phyloP scores from a whole-genome alignment of 2,329 filamentous ascomycete genomes.

The Cadophora sp. region DNA sequence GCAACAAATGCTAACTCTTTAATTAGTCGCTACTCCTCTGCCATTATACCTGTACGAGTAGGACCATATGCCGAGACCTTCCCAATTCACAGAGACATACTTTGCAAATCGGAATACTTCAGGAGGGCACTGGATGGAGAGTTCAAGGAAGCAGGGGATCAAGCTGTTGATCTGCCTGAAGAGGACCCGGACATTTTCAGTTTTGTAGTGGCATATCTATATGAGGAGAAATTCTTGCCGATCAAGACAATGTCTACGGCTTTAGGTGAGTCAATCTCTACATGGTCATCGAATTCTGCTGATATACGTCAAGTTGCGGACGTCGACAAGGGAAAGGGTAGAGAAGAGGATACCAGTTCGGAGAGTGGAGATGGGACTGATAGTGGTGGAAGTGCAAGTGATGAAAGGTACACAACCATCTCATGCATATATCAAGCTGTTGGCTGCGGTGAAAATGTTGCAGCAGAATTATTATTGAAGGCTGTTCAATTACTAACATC shows the following conservation, averaged over 20 bases:
- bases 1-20: conserved; percentile 18
- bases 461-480: neutral
- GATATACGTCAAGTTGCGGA: conserved; percentile 27
- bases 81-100: conserved; percentile 55
- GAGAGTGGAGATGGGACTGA: conserved; percentile 44
- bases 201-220: conserved; percentile 58
- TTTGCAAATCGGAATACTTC: conserved; percentile 57
- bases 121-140: conserved; percentile 55
- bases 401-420: conserved; percentile 44
- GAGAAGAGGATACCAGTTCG: conserved; percentile 43
- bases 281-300: conserved; percentile 1
- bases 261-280: conserved; percentile 43
- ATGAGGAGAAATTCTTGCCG: conserved; percentile 55
- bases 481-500: neutral
- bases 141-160: conserved; percentile 54
- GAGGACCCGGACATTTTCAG: conserved; percentile 59
- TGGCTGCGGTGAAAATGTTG: conserved; percentile 45
- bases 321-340: conserved; percentile 53
- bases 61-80: conserved; percentile 55
- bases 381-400: conserved; percentile 46
- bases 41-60: conserved; percentile 54
- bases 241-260: conserved; percentile 53
- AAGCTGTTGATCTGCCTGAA: conserved; percentile 57
- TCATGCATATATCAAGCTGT: conserved; percentile 38
- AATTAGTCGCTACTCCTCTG: conserved; percentile 53